A percentile compares a stretch with the other conserved stretches of the same genome.
These are phyloP conservation scores for Cairneyella variabilis DNA, from an alignment of 495 filamentous ascomycete species.

Conservation along the genomic window DNA sequence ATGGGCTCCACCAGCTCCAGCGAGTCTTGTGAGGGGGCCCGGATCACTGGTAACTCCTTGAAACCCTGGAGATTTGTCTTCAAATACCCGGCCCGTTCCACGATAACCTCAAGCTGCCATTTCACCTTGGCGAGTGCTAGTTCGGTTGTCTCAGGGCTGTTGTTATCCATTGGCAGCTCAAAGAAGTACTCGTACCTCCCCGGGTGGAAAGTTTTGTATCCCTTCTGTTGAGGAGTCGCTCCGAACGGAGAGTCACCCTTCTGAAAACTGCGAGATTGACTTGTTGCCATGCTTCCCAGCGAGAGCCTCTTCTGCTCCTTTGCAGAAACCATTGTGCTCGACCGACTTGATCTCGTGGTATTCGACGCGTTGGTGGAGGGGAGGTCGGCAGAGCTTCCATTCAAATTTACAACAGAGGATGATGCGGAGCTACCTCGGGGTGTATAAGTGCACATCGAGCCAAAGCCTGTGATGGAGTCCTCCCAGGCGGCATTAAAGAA, in stretches of 20 bases:
- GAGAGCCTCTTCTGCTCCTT: constrained; percentile 63
- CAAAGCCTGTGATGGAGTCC: constrained; percentile 48
- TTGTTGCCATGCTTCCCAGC: constrained; percentile 52
- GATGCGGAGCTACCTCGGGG: constrained; percentile 28
- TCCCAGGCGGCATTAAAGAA: constrained; percentile 75
- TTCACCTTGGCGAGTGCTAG: constrained; percentile 84
- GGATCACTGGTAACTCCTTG: constrained; percentile 82
- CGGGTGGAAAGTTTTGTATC: constrained; percentile 83
- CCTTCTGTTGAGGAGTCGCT: constrained; percentile 70
- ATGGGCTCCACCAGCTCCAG: constrained; percentile 94
- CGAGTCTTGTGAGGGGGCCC: constrained; percentile 86
- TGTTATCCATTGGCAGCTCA: constrained; percentile 89
- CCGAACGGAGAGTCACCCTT: constrained; percentile 64
- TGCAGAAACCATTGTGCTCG: constrained; percentile 31
- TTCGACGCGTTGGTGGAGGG: background rate
- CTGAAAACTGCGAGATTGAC: constrained; percentile 81
- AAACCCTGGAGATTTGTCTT: constrained; percentile 81
- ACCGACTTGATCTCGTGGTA: constrained; percentile 16
- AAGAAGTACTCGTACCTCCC: constrained; percentile 95
- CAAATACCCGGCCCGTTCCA: constrained; percentile 90
- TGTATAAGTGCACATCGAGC: constrained; percentile 51
- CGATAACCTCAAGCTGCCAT: constrained; percentile 83
- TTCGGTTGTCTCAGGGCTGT: constrained; percentile 85
- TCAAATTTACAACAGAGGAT: constrained; percentile 30
- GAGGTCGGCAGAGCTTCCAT: constrained; percentile 35